Base-by-base conservation (phyloP, 2,329 filamentous ascomycete species). In the Chaetomium sp. region DNA sequence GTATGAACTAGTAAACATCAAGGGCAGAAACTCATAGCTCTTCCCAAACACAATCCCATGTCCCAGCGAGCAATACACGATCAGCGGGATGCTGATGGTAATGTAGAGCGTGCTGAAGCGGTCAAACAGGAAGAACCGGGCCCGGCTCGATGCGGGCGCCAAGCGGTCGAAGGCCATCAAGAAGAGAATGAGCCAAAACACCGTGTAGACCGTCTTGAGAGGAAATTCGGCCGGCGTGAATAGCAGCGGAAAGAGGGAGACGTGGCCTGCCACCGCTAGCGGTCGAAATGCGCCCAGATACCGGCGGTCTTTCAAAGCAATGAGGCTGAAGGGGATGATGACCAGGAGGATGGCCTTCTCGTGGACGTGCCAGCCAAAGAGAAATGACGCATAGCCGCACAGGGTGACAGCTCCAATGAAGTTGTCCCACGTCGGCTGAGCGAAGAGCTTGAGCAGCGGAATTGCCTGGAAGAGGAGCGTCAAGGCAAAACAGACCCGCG, bases 301-400 rank as follows among this genome's bases (percentile, higher is more conserved):
- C 29, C 95, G 88, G 59, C 95, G 87, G 75, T 98, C 93, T 75
- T 90, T 90, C 59, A 98, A 85, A 0, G 94, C 93, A 66, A 98
- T 89, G 67, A 99, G 84, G 71, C 91, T 96, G 81, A 98, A 98
- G 0, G 95, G 95, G 57, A 98, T 91, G 70, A 99, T 93, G 74
- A 98, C 90, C 23, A 98, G 85, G 25, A 99, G 84, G 64, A 99
- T 91, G 1, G 95, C 95, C 78, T 99, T 99, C 75, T 99, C 95
- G 73, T 99, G 95, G 9, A 99, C 95, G 74, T 99, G 95, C 93
- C 94, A 99, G 63, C 95, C 94, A 72, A 98, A 98, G 10, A 99
- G 83, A 79, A 99, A 99, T 0, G 94, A 97, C 0, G 94, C 91
- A 74, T 97, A 99, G 65, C 92, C 95, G 74, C 95, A 98, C 19